Conservation (phyloP, 2,329 filamentous ascomycete species). For the Nothophaeocryptopus gaeumannii region DNA sequence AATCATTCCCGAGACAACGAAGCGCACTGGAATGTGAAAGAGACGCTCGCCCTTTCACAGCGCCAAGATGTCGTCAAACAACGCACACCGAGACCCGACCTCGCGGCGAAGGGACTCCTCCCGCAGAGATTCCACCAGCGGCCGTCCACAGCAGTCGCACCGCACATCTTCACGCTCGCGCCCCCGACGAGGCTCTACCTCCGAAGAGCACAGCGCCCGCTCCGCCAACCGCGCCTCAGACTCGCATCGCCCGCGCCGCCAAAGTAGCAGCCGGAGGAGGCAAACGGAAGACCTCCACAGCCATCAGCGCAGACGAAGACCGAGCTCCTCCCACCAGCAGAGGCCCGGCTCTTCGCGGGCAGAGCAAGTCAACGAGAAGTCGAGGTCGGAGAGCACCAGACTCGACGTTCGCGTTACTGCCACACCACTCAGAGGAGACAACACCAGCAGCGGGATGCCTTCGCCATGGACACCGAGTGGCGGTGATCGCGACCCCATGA, state of each 20-base stretch:
- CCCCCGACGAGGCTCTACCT: conserved; percentile 62
- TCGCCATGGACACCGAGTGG: conserved; percentile 44
- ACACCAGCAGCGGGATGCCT: conserved; percentile 41
- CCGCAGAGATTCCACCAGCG: conserved; percentile 12
- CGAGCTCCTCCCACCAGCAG: conserved; percentile 23
- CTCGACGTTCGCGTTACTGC: conserved; percentile 19
- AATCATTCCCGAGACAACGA: conserved; percentile 1
- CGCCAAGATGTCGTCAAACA: conserved; percentile 23
- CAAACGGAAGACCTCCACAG: conserved; percentile 22
- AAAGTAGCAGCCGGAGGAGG: conserved; percentile 19
- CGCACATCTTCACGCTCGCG: conserved; percentile 56
- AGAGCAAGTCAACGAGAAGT: conserved; percentile 25
- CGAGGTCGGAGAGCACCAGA: conserved; percentile 32
- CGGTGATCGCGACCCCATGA: conserved; percentile 53
- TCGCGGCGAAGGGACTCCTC: conserved; percentile 13
- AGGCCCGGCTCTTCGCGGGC: not conserved
- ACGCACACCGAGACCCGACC: conserved; percentile 5
- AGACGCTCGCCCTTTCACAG: not conserved
- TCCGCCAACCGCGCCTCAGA: conserved; percentile 38
- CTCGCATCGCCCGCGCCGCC: conserved; percentile 22
- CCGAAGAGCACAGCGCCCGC: conserved; percentile 51
- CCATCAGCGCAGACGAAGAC: conserved; percentile 21
- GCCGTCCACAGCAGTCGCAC: conserved; percentile 6
- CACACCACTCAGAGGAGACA: conserved; percentile 29
- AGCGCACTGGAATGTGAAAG: conserved; percentile 12